Evolutionary conservation across 176 grass and related monocot species (phyloP).

Genomic region (Musa schizocarpa): DNA sequence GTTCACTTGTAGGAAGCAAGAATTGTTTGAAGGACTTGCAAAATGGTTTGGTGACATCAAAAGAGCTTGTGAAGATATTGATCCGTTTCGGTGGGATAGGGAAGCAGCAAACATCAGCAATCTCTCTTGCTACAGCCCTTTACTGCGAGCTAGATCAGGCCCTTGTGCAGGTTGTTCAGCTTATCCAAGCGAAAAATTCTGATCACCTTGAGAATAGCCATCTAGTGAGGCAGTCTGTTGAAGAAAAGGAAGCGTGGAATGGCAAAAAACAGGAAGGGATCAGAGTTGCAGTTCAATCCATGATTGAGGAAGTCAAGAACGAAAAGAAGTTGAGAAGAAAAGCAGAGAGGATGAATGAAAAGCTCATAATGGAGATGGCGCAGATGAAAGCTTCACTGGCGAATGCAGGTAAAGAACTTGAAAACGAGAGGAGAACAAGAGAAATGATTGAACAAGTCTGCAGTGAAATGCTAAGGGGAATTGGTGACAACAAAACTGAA

Average conservation of each 20-base stretch:
- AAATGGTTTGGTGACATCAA: constrained; percentile 45
- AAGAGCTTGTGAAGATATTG: constrained; percentile 54
- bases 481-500: constrained; percentile 35
- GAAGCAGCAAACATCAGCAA: constrained; percentile 31
- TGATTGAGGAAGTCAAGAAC: constrained; percentile 37
- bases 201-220: neutral
- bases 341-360: constrained; percentile 42
- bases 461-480: constrained; percentile 43
- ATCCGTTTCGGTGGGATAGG: constrained; percentile 27
- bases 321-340: constrained; percentile 48
- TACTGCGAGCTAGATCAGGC: constrained; percentile 44
- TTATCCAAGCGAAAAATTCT: constrained; percentile 21
- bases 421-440: constrained; percentile 49
- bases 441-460: constrained; percentile 47
- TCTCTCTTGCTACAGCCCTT: constrained; percentile 50
- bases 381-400: constrained; percentile 29
- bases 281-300: constrained; percentile 19
- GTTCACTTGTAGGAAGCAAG: constrained; percentile 15
- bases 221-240: constrained; percentile 3
- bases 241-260: constrained; percentile 48
- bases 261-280: constrained; percentile 51
- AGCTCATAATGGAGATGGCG: constrained; percentile 42
- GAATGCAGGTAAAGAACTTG: constrained; percentile 37
- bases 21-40: constrained; percentile 38
- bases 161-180: constrained; percentile 22